phyloP scores from a whole-genome alignment of 768 basidiomycete species.

The Suillus alpinus region DNA sequence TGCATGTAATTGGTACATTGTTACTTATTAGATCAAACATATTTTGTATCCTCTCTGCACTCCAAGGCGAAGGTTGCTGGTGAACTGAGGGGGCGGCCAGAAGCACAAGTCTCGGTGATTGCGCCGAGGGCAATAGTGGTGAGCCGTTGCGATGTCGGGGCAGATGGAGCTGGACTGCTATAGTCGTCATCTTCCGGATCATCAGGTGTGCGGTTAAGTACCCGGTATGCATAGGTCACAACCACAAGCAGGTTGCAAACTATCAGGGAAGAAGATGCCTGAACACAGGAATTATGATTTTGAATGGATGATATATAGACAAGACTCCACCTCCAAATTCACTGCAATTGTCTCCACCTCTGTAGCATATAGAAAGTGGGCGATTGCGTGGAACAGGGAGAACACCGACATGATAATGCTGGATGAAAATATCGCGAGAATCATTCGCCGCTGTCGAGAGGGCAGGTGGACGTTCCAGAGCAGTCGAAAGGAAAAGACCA shows the following conservation, averaged over 20 bases:
- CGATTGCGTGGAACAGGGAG: constrained; percentile 9
- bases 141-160: constrained; percentile 6
- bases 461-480: constrained; percentile 17
- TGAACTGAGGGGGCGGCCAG: not conserved
- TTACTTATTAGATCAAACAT: not conserved
- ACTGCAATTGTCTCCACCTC: not conserved
- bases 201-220: not conserved
- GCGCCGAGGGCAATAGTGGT: constrained; percentile 18
- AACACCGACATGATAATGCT: constrained; percentile 12
- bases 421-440: constrained; percentile 10
- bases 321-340: constrained; percentile 2
- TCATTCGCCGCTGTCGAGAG: constrained; percentile 13
- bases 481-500: constrained; percentile 8
- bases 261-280: constrained; percentile 4
- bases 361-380: not conserved
- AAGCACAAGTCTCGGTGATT: no score
- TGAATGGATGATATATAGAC: not conserved
- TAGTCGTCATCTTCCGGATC: constrained; percentile 12
- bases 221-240: constrained; percentile 11
- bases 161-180: not conserved
- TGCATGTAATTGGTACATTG: not conserved
- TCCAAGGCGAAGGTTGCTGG: not conserved
- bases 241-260: constrained; percentile 15
- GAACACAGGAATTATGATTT: not conserved
- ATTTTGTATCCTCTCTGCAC: not conserved